phyloP scores from a whole-genome alignment of 306 rosid genomes.

The Alnus rubra region DNA sequence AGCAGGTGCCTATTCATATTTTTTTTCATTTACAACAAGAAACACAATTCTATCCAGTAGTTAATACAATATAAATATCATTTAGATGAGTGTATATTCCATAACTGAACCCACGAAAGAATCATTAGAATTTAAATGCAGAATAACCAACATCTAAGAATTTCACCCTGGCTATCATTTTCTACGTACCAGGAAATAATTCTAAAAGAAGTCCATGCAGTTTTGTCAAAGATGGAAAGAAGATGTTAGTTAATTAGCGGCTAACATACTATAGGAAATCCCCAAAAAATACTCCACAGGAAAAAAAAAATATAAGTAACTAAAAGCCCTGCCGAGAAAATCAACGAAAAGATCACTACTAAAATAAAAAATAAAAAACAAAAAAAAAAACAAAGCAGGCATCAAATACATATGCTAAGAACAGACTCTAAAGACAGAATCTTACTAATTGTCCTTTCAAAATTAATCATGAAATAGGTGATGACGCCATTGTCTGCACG shows the following conservation, averaged over 20 bases:
- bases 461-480: constrained; percentile 78
- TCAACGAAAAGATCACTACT: neutral
- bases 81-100: neutral
- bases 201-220: too few species aligned
- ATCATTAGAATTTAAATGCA: neutral
- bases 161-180: too few species aligned
- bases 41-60: neutral
- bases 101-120: neutral
- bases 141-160: neutral
- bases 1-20: neutral
- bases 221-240: too few species aligned
- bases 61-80: too few species aligned
- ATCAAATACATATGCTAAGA: neutral
- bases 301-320: neutral
- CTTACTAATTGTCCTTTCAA: constrained; percentile 65
- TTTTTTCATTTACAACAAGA: constrained; percentile 10
- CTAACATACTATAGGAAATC: too few species aligned
- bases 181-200: too few species aligned
- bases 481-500: too few species aligned
- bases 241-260: too few species aligned
- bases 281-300: too few species aligned
- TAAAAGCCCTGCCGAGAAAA: neutral
- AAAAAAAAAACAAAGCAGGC: too few species aligned
- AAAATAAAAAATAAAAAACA: too few species aligned
- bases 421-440: neutral